These are phyloP conservation scores for Scleroderma bovista DNA, from an alignment of 768 basidiomycete genomes.

Conservation along the genomic window DNA sequence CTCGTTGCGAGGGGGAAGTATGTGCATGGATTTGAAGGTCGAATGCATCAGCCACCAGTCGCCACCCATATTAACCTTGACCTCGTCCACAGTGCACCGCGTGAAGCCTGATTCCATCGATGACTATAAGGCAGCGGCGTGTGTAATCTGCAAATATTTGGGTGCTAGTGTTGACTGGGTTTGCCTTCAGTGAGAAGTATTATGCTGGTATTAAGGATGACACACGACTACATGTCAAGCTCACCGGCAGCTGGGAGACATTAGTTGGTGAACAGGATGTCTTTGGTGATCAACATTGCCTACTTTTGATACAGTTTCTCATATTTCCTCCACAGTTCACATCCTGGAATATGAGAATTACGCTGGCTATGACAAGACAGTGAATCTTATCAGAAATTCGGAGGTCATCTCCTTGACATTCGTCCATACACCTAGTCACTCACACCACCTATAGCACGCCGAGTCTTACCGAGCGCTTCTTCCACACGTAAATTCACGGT, in stretches of 20 bases:
- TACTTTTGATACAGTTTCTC: background rate
- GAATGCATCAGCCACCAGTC: conserved; percentile 1
- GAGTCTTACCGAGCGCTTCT: conserved; percentile 69
- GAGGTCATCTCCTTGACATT: conserved; percentile 42
- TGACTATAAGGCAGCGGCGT: conserved; percentile 89
- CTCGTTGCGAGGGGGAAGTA: conserved; percentile 93
- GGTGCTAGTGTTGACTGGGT: conserved; percentile 4
- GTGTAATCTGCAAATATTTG: conserved; percentile 25
- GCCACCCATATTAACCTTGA: conserved; percentile 1
- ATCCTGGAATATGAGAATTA: conserved; percentile 96
- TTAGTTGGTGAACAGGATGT: conserved; percentile 86
- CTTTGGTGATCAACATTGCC: conserved; percentile 52
- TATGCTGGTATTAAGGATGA: conserved; percentile 78
- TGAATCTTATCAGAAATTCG: conserved; percentile 54
- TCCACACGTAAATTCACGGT: conserved; percentile 68
- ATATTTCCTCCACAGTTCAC: conserved; percentile 35
- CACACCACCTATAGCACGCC: conserved; percentile 42
- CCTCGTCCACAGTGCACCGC: conserved; percentile 56
- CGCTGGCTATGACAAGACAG: conserved; percentile 78
- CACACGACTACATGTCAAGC: conserved; percentile 68
- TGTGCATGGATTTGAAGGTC: conserved; percentile 85
- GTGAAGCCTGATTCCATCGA: conserved; percentile 78
- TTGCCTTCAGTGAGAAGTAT: conserved; percentile 62
- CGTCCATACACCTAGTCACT: conserved; percentile 1
- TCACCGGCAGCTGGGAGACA: conserved; percentile 93